These are phyloP conservation scores for Aphanomyces astaci DNA, from an alignment of 352 stramenopile species.

Conservation along the genomic window DNA sequence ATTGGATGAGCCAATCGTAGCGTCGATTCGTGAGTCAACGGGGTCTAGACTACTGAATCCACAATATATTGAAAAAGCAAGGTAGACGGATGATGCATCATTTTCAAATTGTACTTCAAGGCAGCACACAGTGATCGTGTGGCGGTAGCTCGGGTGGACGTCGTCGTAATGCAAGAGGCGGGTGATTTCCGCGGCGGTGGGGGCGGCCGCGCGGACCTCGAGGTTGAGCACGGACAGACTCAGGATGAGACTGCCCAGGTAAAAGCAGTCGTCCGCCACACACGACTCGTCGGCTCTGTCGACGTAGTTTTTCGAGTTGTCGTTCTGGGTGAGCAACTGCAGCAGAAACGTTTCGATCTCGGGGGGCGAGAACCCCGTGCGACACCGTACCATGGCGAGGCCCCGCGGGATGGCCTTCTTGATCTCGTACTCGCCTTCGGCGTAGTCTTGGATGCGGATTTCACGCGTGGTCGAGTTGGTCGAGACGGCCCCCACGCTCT, in stretches of 20 bases:
- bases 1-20: too few species aligned
- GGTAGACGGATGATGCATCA: too few species aligned
- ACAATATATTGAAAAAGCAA: too few species aligned
- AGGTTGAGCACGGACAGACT: slow-evolving; percentile 61
- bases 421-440: slow-evolving; percentile 79
- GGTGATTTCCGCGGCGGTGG: slow-evolving; percentile 40
- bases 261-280: slow-evolving; percentile 79
- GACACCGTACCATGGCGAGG: slow-evolving; percentile 63
- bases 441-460: slow-evolving; percentile 81
- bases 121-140: slow-evolving; percentile 75
- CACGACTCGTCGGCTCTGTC: slow-evolving; percentile 81
- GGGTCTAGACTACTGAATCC: too few species aligned
- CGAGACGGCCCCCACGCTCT: slow-evolving; percentile 41
- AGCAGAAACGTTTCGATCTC: slow-evolving; percentile 77
- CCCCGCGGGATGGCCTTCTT: slow-evolving; percentile 77
- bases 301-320: slow-evolving; percentile 86
- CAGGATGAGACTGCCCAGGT: slow-evolving; percentile 69
- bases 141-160: slow-evolving; percentile 72
- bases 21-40: too few species aligned
- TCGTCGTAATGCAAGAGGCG: slow-evolving; percentile 79
- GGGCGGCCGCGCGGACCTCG: slow-evolving; percentile 28
- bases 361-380: slow-evolving; percentile 66
- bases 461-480: slow-evolving; percentile 77
- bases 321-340: slow-evolving; percentile 71
- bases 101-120: slow-evolving; percentile 48